Evolutionary conservation across 1,139 yeast species (phyloP).

Genomic region (Debaryomycetaceae sp.): DNA sequence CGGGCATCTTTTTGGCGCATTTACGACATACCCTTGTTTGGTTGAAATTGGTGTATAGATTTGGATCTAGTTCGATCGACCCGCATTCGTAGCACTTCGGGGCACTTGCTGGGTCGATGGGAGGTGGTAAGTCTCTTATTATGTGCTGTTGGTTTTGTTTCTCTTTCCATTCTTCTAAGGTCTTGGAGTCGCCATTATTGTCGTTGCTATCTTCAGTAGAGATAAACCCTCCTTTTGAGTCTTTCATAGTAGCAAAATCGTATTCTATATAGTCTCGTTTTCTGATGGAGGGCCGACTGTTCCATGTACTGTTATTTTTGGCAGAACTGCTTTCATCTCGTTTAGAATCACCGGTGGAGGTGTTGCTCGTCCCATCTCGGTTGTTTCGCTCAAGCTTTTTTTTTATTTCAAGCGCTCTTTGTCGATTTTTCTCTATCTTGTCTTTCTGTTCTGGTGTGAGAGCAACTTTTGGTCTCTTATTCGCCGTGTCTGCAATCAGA

Average conservation of each 20-base stretch:
- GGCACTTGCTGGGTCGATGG: slow-evolving; percentile 63
- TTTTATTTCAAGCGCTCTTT: slow-evolving; percentile 54
- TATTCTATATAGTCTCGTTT: slow-evolving; percentile 82
- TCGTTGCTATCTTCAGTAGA: slow-evolving; percentile 35
- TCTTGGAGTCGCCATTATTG: slow-evolving; percentile 29
- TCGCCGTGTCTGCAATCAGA: slow-evolving; percentile 8
- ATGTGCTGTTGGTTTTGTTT: slow-evolving; percentile 46
- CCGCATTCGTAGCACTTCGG: slow-evolving; percentile 83
- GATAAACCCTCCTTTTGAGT: slow-evolving; percentile 84
- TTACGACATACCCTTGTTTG: slow-evolving; percentile 70
- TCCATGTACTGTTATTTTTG: slow-evolving; percentile 3
- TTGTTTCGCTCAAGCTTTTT: slow-evolving; percentile 31
- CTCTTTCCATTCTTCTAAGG: slow-evolving; percentile 76
- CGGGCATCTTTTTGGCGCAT: slow-evolving; percentile 72
- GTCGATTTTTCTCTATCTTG: slow-evolving; percentile 55
- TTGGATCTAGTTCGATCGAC: slow-evolving; percentile 74
- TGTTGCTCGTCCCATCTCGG: slow-evolving; percentile 24
- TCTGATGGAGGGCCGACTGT: slow-evolving; percentile 39
- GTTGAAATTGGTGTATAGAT: slow-evolving; percentile 63
- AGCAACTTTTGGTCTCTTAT: slow-evolving; percentile 20
- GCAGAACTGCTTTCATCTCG: neutral
- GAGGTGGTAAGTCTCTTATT: slow-evolving; percentile 61
- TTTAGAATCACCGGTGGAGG: neutral
- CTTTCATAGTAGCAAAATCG: slow-evolving; percentile 87
- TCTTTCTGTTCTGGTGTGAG: slow-evolving; percentile 53